Evolutionary conservation across 2,329 filamentous ascomycete genomes (phyloP), one percentile per base, ranked within the genome.

Genomic region (Fusarium nurragi): DNA sequence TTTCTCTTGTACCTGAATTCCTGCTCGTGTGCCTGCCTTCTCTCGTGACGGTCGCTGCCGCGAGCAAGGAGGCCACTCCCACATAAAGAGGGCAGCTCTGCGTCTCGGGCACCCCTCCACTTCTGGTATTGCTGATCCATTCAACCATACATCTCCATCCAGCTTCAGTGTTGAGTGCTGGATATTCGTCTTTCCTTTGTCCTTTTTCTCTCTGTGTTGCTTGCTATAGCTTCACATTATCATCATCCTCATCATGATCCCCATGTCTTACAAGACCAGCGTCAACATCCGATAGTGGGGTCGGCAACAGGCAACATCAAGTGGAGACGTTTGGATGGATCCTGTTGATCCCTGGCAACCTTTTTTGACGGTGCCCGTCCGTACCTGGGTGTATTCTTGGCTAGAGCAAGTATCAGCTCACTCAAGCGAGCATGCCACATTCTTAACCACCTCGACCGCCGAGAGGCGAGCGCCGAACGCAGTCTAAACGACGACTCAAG

Each of bases 261-360:
- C 38, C 52, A 41, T 61, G 57, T 68, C 63, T 65, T 70, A 64
- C 58, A 65, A 60, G 54, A 53, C 48, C 46, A 63, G 54, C 60
- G 41, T 54, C 68, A 72, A 69, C 70, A 72, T 72, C 62, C 65
- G 70, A 72, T 69, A 69, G 70, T 72, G 70, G 70, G 68, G 70
- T 68, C 65, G 65, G 62, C 41, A 72, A 70, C 70, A 72, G 70
- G 68, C 68, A 67, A 72, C 67, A 54, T 53, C 48, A 25, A 65
- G 70, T 72, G 70, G 70, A 68, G 57, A 57, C 64, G 47, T 28
- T 25, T 55, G 49, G 39, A 69, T 60, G 64, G 67, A 69, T 57
- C 64, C 68, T 50, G 60, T 65, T 50, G 49, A 67, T 67, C 63
- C 58, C 58, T 61, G 57, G 38, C 49, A 37, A 18, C 13, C n/a